Conservation (phyloP, 305 asterid genomes). For the Euphrasia arctica region DNA sequence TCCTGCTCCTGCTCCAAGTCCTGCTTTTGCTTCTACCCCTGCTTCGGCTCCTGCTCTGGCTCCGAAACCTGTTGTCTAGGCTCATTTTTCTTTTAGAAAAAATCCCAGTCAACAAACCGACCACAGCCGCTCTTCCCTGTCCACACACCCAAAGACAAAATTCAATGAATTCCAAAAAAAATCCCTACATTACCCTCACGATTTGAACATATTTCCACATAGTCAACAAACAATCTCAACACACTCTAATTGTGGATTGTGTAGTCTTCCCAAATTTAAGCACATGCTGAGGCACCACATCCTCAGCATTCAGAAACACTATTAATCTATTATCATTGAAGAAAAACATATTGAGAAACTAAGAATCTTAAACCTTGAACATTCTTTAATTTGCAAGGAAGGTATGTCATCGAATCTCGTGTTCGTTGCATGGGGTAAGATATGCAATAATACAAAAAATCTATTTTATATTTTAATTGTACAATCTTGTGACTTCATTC, state of each 20-base stretch:
- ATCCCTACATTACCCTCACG: conserved; percentile 39
- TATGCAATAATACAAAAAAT: too few species aligned
- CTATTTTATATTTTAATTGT: too few species aligned
- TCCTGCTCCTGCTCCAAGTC: conserved; percentile 50
- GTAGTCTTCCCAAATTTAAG: neutral
- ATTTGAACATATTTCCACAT: conserved; percentile 40
- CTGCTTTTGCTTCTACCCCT: conserved; percentile 33
- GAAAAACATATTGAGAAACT: too few species aligned
- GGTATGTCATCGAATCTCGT: too few species aligned
- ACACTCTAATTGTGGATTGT: conserved; percentile 25
- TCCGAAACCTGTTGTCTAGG: conserved; percentile 64
- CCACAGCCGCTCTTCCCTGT: conserved; percentile 84
- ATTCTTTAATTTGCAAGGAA: too few species aligned
- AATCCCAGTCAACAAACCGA: conserved; percentile 38
- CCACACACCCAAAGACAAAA: conserved; percentile 83
- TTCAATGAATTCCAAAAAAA: conserved; percentile 58
- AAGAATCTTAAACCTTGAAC: too few species aligned
- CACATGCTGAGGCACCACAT: too few species aligned
- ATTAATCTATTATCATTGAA: too few species aligned
- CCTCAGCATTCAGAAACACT: too few species aligned
- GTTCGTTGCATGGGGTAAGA: too few species aligned
- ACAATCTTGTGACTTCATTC: neutral
- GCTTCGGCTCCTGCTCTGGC: conserved; percentile 49
- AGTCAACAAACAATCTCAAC: conserved; percentile 44
- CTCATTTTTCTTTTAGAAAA: conserved; percentile 47